These are phyloP conservation scores for Monosporascus sp. DNA, from an alignment of 2,329 filamentous ascomycete species.

Conservation along the genomic window DNA sequence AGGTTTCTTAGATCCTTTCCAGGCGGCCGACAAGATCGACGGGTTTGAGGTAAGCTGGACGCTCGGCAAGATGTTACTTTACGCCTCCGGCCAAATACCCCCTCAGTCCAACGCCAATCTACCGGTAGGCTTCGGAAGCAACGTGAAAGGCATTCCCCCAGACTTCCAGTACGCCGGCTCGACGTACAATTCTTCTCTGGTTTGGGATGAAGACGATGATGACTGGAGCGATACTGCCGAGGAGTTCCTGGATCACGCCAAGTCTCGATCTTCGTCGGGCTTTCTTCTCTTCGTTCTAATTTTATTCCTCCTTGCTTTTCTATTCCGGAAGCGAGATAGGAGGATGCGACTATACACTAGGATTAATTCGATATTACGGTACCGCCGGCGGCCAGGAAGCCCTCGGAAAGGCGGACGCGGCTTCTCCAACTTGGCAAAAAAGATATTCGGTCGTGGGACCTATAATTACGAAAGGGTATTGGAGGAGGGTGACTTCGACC, in stretches of 20 bases:
- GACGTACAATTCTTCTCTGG: conserved; percentile 31
- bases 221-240: conserved; percentile 49
- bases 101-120: conserved; percentile 51
- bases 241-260: conserved; percentile 60
- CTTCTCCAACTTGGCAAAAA: conserved; percentile 48
- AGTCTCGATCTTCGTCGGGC: conserved; percentile 65
- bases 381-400: conserved; percentile 39
- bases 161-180: conserved; percentile 85
- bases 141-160: conserved; percentile 58
- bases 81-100: conserved; percentile 83
- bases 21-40: conserved; percentile 87
- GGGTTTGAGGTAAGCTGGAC: conserved; percentile 96
- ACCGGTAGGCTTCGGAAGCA: conserved; percentile 90
- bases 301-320: conserved; percentile 61
- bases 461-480: conserved; percentile 75
- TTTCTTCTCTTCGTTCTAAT: conserved; percentile 75
- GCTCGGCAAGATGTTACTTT: conserved; percentile 90
- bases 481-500: conserved; percentile 68
- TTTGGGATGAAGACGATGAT: conserved; percentile 37
- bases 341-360: conserved; percentile 56
- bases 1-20: conserved; percentile 79
- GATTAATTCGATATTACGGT: conserved; percentile 38
- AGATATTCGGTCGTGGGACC: conserved; percentile 57
- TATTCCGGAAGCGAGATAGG: conserved; percentile 76
- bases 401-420: conserved; percentile 41